Evolutionary conservation across 1,139 yeast genomes (phyloP), one percentile per base, ranked within the genome.

Genomic region (Waltiozyma sp.): DNA sequence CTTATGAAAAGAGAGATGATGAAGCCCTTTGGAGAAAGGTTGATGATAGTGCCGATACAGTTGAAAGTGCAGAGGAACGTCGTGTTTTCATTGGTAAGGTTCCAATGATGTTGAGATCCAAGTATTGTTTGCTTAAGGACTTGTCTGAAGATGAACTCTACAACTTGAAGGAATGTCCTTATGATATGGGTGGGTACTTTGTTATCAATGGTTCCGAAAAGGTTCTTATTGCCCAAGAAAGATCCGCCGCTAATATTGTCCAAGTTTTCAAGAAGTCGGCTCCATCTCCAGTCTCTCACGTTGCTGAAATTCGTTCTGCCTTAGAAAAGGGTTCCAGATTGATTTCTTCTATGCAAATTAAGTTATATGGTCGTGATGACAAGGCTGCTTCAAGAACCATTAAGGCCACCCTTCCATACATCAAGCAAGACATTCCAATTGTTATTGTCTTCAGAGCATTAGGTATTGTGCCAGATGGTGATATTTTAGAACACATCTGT

Each of bases 391-490:
- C 80, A 28, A 73, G 89, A 66, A 87, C 96, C 16, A 88, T 91
- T 58, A 87, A 85, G 61, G 97, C 97, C 1, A 88, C 97, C 0
- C 70, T 91, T 55, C 99, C 99, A 2, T 93, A 91, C 59, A 89
- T 93, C 55, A 87, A 88, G 61, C 93, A 91, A 56, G 99, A 91
- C 63, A 84, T 91, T 49, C 98, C 98, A 34, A 89, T 91, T 56
- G 96, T 91, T 31, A 82, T 91, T 60, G 96, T 93, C 18, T 91
- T 91, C 66, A 77, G 98, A 70, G 99, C 99, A 16, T 73, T 93
- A 50, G 99, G 99, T 54, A 93, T 91, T 44, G 96, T 93, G 21
- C 97, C 97, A 23, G 99, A 91, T 70, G 97, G 98, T 63, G 99
- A 93, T 69, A 93, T 91, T 58, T 71, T 93, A 56, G 97, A 91